phyloP scores from a whole-genome alignment of 768 basidiomycete species.

The Tricholoma sp. region DNA sequence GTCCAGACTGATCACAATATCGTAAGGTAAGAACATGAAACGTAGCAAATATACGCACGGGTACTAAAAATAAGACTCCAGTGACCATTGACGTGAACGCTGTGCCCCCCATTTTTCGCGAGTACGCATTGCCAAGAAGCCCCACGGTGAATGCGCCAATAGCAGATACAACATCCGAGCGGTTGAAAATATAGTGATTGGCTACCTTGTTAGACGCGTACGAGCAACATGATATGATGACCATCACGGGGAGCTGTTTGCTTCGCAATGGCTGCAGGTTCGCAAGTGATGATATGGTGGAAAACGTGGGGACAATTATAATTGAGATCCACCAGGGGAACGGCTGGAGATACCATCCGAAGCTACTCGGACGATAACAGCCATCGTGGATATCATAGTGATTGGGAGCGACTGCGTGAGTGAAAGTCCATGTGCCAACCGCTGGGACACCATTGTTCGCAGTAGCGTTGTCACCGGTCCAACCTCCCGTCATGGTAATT shows the following conservation, averaged over 20 bases:
- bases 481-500: slow-evolving; percentile 58
- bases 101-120: slow-evolving; percentile 76
- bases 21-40: slow-evolving; percentile 3
- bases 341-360: slow-evolving; percentile 76
- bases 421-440: slow-evolving; percentile 63
- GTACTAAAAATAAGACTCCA: slow-evolving; percentile 82
- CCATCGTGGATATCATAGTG: slow-evolving; percentile 50
- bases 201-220: slow-evolving; percentile 80
- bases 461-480: slow-evolving; percentile 55
- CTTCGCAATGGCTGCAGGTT: slow-evolving; percentile 76
- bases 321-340: slow-evolving; percentile 78
- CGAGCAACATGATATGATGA: slow-evolving; percentile 74
- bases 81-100: slow-evolving; percentile 92
- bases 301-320: slow-evolving; percentile 73
- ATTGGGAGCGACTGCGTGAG: slow-evolving; percentile 42
- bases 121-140: slow-evolving; percentile 75
- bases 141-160: slow-evolving; percentile 84
- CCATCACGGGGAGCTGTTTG: slow-evolving; percentile 76
- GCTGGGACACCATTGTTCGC: slow-evolving; percentile 37
- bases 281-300: slow-evolving; percentile 63
- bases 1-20: slow-evolving; percentile 52
- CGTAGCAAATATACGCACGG: slow-evolving; percentile 43
- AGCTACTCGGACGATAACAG: slow-evolving; percentile 62
- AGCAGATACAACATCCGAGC: slow-evolving; percentile 78
- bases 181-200: slow-evolving; percentile 81